phyloP scores from a whole-genome alignment of 208 protist species.

The Phytomonas francai region DNA sequence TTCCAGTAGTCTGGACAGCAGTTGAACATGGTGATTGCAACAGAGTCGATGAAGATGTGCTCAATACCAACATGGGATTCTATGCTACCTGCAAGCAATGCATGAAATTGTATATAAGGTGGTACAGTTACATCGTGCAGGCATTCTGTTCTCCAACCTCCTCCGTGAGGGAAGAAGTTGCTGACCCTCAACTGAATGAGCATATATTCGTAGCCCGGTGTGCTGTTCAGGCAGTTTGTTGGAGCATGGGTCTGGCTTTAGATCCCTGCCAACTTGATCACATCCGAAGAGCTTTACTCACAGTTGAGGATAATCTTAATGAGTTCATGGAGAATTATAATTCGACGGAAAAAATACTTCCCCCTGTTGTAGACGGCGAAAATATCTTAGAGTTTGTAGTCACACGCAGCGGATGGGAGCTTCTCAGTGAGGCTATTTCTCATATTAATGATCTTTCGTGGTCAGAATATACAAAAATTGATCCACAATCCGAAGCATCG shows the following conservation, averaged over 20 bases:
- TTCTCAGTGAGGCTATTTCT: constrained; percentile 32
- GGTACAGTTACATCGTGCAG: constrained; percentile 26
- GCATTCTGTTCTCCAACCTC: neutral
- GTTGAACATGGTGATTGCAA: constrained; percentile 7
- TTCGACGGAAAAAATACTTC: neutral
- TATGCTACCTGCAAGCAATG: constrained; percentile 23
- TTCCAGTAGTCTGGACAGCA: constrained; percentile 16
- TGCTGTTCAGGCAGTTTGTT: constrained; percentile 52
- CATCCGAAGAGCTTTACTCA: constrained; percentile 3
- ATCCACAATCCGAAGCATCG: constrained; percentile 34
- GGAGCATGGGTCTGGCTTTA: constrained; percentile 32
- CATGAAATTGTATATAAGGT: constrained; percentile 37
- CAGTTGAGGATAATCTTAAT: neutral
- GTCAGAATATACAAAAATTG: constrained; percentile 26
- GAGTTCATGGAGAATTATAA: constrained; percentile 1
- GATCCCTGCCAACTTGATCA: neutral
- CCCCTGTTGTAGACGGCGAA: neutral
- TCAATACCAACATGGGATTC: neutral
- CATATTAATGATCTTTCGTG: constrained; percentile 33
- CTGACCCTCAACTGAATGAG: constrained; percentile 10
- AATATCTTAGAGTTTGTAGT: constrained; percentile 3
- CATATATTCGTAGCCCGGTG: constrained; percentile 29
- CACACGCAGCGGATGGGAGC: constrained; percentile 48
- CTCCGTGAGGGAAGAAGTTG: neutral
- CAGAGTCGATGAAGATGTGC: neutral